phyloP scores from a whole-genome alignment of 768 basidiomycete genomes.

The Phanerodontia chrysosporium region DNA sequence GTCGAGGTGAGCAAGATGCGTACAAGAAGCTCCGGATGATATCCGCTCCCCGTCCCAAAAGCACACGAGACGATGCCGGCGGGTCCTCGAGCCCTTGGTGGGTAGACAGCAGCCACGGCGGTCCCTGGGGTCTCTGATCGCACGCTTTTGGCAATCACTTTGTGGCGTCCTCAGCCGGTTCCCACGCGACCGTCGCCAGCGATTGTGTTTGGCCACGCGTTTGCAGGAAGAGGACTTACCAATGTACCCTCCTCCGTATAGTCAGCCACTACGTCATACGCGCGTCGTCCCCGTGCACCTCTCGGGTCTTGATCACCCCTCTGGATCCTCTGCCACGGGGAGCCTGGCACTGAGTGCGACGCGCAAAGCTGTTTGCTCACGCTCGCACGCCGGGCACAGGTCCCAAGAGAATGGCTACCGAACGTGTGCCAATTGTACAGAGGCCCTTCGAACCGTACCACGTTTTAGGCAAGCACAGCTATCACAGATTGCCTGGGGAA shows the following conservation, averaged over 20 bases:
- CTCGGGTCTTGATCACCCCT: too few species aligned
- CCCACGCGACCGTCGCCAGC: too few species aligned
- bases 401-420: too few species aligned
- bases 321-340: too few species aligned
- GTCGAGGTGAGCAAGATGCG: background rate
- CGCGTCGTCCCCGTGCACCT: too few species aligned
- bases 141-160: background rate
- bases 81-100: background rate
- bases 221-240: too few species aligned
- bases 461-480: background rate
- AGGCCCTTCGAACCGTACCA: background rate
- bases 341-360: too few species aligned
- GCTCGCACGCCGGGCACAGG: too few species aligned
- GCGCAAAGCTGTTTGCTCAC: too few species aligned
- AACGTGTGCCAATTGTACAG: background rate
- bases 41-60: background rate
- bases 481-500: background rate
- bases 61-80: background rate
- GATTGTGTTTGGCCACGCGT: too few species aligned
- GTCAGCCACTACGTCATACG: too few species aligned
- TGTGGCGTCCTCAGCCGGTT: slow-evolving; percentile 2
- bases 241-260: too few species aligned
- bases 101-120: background rate
- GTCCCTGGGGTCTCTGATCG: background rate
- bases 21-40: background rate